Evolutionary conservation across 306 rosid genomes (phyloP).

Genomic region (Herpetospermum pedunculosum): DNA sequence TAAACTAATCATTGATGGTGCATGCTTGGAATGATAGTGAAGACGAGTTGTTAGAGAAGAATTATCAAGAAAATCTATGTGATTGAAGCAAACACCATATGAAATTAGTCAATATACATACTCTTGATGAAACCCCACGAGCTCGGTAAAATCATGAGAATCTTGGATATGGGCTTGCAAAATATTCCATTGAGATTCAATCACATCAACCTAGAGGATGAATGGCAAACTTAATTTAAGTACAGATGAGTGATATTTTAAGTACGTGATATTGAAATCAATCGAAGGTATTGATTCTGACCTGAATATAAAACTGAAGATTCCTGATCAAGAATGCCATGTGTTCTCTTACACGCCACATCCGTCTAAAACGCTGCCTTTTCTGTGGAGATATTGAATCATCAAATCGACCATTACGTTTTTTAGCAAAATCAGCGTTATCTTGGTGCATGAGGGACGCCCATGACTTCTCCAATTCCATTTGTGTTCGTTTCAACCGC

Average conservation of each 20-base stretch:
- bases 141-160: slow-evolving; percentile 83
- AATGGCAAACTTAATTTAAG: slow-evolving; percentile 11
- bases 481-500: slow-evolving; percentile 84
- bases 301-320: slow-evolving; percentile 97
- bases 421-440: slow-evolving; percentile 67
- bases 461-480: slow-evolving; percentile 97
- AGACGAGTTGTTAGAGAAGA: not conserved
- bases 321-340: slow-evolving; percentile 86
- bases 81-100: not conserved
- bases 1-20: not conserved
- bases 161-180: slow-evolving; percentile 87
- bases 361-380: slow-evolving; percentile 52
- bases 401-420: slow-evolving; percentile 32
- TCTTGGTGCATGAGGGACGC: slow-evolving; percentile 91
- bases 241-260: not conserved
- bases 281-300: slow-evolving; percentile 15
- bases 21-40: not conserved
- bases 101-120: slow-evolving; percentile 28
- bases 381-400: slow-evolving; percentile 39
- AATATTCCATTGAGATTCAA: slow-evolving; percentile 94
- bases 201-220: slow-evolving; percentile 73
- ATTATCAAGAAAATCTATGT: not conserved
- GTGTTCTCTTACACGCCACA: slow-evolving; percentile 47
- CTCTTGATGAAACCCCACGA: slow-evolving; percentile 91
- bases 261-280: not conserved